phyloP scores from a whole-genome alignment of 2,329 filamentous ascomycete species.

The Colletotrichum lini region DNA sequence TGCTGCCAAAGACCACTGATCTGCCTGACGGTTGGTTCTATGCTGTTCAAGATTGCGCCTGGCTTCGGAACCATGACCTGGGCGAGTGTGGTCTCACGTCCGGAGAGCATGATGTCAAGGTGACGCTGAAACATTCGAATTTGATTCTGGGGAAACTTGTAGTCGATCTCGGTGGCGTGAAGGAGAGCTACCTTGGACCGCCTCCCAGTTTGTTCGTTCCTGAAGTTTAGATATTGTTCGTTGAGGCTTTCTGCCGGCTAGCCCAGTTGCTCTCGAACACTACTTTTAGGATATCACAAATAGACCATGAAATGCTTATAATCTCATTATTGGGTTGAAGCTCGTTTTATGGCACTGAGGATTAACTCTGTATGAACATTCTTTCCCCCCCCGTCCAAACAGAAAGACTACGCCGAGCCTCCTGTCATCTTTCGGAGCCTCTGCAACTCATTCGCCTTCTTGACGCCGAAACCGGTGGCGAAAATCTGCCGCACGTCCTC shows the following conservation, averaged over 20 bases:
- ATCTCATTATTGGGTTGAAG: not conserved
- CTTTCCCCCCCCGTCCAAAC: too few species aligned
- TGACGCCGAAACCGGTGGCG: constrained; percentile 61
- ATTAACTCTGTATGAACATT: not conserved
- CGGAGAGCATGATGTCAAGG: constrained; percentile 50
- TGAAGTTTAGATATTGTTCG: not conserved
- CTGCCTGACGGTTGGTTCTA: constrained; percentile 63
- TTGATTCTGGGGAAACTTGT: constrained; percentile 56
- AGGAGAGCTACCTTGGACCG: constrained; percentile 54
- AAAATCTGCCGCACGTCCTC: constrained; percentile 69
- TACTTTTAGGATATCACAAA: not conserved
- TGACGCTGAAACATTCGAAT: constrained; percentile 51
- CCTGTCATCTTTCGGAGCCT: constrained; percentile 47
- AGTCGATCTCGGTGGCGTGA: constrained; percentile 51
- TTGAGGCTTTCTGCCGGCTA: not conserved
- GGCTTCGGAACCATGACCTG: constrained; percentile 58
- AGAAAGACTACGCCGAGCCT: not conserved
- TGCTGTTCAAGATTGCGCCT: constrained; percentile 65
- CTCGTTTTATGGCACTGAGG: too few species aligned
- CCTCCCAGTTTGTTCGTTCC: constrained; percentile 45
- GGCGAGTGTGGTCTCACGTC: constrained; percentile 34
- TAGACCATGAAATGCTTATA: not conserved
- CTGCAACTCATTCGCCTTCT: constrained; percentile 57
- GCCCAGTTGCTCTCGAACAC: too few species aligned
- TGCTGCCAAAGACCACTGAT: constrained; percentile 50